A percentile compares a stretch with the other conserved stretches of the same genome.
These are phyloP conservation scores for Tagetes erecta DNA, from an alignment of 129 eudicot genomes.

Conservation along the genomic window DNA sequence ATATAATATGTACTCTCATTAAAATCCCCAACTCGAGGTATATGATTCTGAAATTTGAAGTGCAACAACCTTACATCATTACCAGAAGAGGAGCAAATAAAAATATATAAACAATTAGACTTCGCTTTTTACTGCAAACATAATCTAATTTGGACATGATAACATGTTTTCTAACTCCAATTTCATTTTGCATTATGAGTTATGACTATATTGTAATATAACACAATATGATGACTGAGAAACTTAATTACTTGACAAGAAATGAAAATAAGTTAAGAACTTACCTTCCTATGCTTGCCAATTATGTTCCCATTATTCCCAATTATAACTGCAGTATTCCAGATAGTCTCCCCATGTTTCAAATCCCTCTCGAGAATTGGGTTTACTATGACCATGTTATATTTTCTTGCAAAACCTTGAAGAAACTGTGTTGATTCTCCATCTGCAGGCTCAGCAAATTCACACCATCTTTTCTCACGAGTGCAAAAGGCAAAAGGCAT, in stretches of 20 bases:
- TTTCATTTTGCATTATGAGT: background rate
- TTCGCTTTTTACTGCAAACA: slow-evolving; percentile 1
- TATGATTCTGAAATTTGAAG: slow-evolving; percentile 71
- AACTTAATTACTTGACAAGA: background rate
- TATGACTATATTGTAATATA: background rate
- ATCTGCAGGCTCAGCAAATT: slow-evolving; percentile 88
- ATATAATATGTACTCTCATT: slow-evolving; percentile 97
- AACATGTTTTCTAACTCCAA: background rate
- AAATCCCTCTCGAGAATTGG: slow-evolving; percentile 94
- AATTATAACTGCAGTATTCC: slow-evolving; percentile 92
- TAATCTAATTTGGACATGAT: slow-evolving; percentile 7
- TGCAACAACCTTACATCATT: slow-evolving; percentile 21
- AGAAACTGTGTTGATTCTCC: slow-evolving; percentile 94
- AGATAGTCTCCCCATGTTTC: slow-evolving; percentile 82
- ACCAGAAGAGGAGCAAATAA: background rate
- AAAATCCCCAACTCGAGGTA: slow-evolving; percentile 96
- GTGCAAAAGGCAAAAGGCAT: slow-evolving; percentile 99
- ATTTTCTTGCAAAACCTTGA: slow-evolving; percentile 76
- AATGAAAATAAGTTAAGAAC: background rate
- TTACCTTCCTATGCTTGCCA: slow-evolving; percentile 93
- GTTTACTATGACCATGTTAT: slow-evolving; percentile 89
- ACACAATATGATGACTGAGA: background rate
- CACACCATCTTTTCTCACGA: slow-evolving; percentile 98
- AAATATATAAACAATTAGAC: background rate
- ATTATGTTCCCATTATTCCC: slow-evolving; percentile 97